phyloP scores from a whole-genome alignment of 176 grass and related monocot genomes.

The Rhynchospora breviuscula region DNA sequence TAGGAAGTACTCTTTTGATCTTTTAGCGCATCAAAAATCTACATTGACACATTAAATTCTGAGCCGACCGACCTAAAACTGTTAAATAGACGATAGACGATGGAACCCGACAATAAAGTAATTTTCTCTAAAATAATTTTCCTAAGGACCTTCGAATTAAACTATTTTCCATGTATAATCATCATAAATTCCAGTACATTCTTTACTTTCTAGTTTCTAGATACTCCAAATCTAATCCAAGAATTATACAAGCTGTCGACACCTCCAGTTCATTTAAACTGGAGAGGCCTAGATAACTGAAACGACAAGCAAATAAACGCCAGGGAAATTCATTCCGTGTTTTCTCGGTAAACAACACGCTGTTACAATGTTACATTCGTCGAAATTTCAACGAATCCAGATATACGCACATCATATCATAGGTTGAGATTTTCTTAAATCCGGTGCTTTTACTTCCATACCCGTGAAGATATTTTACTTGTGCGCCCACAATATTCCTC shows the following conservation, averaged over 20 bases:
- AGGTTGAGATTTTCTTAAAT: background rate
- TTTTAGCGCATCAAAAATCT: no score
- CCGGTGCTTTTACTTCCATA: no score
- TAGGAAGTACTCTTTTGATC: no score
- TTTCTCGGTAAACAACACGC: background rate
- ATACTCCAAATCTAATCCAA: background rate
- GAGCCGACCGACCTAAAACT: no score
- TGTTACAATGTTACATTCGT: background rate
- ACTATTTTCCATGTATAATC: background rate
- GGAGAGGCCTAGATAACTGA: background rate
- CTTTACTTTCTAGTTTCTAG: background rate
- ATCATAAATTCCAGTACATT: background rate
- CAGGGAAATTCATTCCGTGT: constrained; percentile 9
- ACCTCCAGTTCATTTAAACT: background rate
- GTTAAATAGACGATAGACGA: no score
- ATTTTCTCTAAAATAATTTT: no score
- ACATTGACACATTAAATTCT: no score
- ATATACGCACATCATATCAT: background rate
- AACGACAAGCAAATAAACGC: background rate
- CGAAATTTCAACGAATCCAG: background rate
- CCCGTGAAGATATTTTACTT: background rate
- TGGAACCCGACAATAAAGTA: no score
- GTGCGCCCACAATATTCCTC: background rate
- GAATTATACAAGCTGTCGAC: background rate
- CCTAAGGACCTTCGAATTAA: background rate